These are phyloP conservation scores for Brassica juncea DNA, from an alignment of 345 rosid genomes.

Conservation along the genomic window DNA sequence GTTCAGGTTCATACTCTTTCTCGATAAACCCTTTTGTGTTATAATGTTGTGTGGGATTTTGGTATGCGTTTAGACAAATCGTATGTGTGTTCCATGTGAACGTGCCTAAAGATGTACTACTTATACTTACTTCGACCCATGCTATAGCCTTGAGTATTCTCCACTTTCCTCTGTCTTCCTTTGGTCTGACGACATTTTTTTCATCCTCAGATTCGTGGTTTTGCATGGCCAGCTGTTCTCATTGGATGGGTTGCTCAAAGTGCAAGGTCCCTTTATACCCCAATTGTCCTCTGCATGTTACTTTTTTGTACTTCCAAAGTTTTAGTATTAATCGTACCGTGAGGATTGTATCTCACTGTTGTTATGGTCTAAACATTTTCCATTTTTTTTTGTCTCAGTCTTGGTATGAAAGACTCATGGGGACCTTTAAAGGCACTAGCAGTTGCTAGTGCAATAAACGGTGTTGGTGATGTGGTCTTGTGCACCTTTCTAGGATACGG, in stretches of 20 bases:
- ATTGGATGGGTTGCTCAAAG: conserved; percentile 94
- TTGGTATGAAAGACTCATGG: conserved; percentile 99
- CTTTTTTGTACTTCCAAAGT: too few relatives aligned
- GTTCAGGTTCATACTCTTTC: conserved; percentile 64
- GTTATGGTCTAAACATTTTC: conserved; percentile 6
- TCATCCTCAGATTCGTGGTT: conserved; percentile 68
- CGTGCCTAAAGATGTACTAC: neutral
- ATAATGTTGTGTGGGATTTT: conserved; percentile 23
- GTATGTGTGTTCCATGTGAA: neutral
- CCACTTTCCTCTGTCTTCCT: neutral
- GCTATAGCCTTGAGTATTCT: neutral
- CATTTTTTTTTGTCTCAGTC: conserved; percentile 45
- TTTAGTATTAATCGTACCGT: neutral
- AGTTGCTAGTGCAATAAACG: conserved; percentile 72
- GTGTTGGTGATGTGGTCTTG: conserved; percentile 69
- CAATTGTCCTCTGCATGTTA: conserved; percentile 6
- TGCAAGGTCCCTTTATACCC: conserved; percentile 67
- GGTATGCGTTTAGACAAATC: neutral
- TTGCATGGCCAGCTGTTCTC: conserved; percentile 93
- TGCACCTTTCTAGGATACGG: conserved; percentile 81
- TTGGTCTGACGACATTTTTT: conserved; percentile 1
- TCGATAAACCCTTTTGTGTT: conserved; percentile 3
- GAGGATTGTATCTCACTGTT: neutral
- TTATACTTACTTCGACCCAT: neutral
- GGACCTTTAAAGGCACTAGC: conserved; percentile 90